Percentiles rank a stretch among this genome's conserved stretches.
Evolutionary conservation across 208 protist species (phyloP).

Genomic region (Trypanosoma melophagium): DNA sequence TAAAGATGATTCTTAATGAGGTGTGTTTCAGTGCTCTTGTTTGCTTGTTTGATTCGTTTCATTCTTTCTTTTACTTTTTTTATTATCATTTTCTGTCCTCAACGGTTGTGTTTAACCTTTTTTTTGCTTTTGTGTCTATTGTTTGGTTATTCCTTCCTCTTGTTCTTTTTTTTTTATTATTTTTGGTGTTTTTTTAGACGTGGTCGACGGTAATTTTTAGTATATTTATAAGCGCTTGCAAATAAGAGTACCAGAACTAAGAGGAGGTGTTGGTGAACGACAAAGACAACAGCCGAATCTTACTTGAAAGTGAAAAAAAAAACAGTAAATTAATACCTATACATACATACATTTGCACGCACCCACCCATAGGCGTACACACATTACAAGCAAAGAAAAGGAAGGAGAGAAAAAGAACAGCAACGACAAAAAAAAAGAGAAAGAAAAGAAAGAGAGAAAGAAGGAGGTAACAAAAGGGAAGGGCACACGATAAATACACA

Average conservation of each 20-base stretch:
- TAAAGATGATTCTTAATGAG: neutral
- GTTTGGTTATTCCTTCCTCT: constrained; percentile 2
- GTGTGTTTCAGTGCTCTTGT: neutral
- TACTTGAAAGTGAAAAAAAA: too few species aligned
- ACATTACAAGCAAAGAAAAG: neutral
- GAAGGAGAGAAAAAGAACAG: constrained; percentile 3
- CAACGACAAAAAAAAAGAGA: neutral
- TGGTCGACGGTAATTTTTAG: neutral
- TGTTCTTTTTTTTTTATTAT: neutral
- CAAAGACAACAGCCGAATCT: too few species aligned
- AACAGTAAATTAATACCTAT: too few species aligned
- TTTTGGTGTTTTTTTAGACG: neutral
- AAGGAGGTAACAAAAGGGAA: neutral
- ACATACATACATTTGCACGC: neutral
- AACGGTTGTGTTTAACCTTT: neutral
- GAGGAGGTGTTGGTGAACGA: neutral
- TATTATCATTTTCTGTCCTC: neutral
- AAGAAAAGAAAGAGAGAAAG: constrained; percentile 1
- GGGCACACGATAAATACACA: neutral
- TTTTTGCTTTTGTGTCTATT: constrained; percentile 10
- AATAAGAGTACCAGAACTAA: neutral
- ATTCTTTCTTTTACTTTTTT: constrained; percentile 3
- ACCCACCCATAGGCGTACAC: neutral
- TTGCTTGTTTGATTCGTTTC: neutral
- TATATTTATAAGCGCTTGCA: neutral